phyloP scores from a whole-genome alignment of 2,329 filamentous ascomycete species.

The Aureobasidium sp. region DNA sequence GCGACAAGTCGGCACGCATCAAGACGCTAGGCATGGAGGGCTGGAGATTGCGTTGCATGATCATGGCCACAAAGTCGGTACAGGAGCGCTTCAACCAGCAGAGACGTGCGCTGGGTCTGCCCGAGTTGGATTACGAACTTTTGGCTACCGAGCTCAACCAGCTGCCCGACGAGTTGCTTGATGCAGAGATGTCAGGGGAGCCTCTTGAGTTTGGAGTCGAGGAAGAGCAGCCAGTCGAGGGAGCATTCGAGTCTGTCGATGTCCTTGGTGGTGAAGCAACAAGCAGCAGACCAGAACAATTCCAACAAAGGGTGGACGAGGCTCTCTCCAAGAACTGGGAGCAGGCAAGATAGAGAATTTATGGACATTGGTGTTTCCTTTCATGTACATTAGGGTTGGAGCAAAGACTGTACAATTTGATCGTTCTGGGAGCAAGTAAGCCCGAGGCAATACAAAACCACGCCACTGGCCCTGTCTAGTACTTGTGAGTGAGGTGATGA shows the following conservation, averaged over 20 bases:
- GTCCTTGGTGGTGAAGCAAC: background rate
- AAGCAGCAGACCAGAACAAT: background rate
- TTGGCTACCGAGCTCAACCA: slow-evolving; percentile 23
- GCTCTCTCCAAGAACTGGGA: slow-evolving; percentile 1
- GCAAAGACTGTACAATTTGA: slow-evolving; percentile 11
- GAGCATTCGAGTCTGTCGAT: background rate
- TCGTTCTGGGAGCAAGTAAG: background rate
- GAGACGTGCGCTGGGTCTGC: slow-evolving; percentile 57
- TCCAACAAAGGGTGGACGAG: slow-evolving; percentile 10
- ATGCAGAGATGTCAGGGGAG: slow-evolving; percentile 28
- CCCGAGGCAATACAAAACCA: background rate
- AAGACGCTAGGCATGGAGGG: slow-evolving; percentile 82
- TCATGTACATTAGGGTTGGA: slow-evolving; percentile 9
- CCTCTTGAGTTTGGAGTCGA: slow-evolving; percentile 18
- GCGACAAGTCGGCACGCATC: slow-evolving; percentile 66
- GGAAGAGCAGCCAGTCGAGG: background rate
- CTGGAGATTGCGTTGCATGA: slow-evolving; percentile 80
- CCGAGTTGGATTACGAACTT: slow-evolving; percentile 34
- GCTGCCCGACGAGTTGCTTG: slow-evolving; percentile 1
- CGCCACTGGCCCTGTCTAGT: background rate
- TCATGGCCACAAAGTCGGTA: slow-evolving; percentile 70
- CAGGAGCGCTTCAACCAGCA: slow-evolving; percentile 58
- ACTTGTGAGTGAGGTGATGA: background rate
- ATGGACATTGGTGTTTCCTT: slow-evolving; percentile 5
- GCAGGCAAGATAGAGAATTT: background rate